A percentile compares a stretch with the other conserved stretches of the same genome.
Conservation (phyloP, 768 basidiomycete genomes). For the Russula sp. region DNA sequence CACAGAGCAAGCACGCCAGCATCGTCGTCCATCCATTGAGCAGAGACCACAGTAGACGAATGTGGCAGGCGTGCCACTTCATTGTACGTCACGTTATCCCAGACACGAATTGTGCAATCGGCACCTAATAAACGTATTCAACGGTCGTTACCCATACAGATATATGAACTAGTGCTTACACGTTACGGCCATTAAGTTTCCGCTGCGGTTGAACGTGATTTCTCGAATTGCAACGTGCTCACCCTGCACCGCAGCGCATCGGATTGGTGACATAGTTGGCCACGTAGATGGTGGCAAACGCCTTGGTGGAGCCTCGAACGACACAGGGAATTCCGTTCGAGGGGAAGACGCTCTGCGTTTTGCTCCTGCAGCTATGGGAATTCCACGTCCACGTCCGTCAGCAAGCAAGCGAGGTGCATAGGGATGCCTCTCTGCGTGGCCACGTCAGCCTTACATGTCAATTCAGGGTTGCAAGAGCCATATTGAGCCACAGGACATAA, state of each 20-base stretch:
- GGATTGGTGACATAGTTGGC: slow-evolving; percentile 39
- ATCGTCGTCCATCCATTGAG: slow-evolving; percentile 45
- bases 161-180: slow-evolving; percentile 35
- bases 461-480: not conserved
- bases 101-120: slow-evolving; percentile 53
- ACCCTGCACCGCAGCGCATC: slow-evolving; percentile 36
- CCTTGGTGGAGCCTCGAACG: slow-evolving; percentile 15
- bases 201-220: slow-evolving; percentile 47
- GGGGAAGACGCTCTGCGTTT: slow-evolving; percentile 20
- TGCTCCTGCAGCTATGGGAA: slow-evolving; percentile 3
- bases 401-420: not conserved
- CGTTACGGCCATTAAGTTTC: slow-evolving; percentile 47
- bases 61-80: slow-evolving; percentile 55
- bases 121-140: slow-evolving; percentile 36
- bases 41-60: slow-evolving; percentile 39
- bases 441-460: not conserved
- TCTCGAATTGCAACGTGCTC: slow-evolving; percentile 41
- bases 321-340: not conserved
- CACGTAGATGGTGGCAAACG: slow-evolving; percentile 36
- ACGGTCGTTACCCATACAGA: not conserved
- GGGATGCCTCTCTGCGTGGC: not conserved
- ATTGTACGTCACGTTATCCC: slow-evolving; percentile 39
- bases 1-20: slow-evolving; percentile 24
- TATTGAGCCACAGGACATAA: not conserved
- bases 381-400: slow-evolving; percentile 6